These are phyloP conservation scores for Sicyos baderoa DNA, from an alignment of 306 rosid genomes.

Conservation along the genomic window DNA sequence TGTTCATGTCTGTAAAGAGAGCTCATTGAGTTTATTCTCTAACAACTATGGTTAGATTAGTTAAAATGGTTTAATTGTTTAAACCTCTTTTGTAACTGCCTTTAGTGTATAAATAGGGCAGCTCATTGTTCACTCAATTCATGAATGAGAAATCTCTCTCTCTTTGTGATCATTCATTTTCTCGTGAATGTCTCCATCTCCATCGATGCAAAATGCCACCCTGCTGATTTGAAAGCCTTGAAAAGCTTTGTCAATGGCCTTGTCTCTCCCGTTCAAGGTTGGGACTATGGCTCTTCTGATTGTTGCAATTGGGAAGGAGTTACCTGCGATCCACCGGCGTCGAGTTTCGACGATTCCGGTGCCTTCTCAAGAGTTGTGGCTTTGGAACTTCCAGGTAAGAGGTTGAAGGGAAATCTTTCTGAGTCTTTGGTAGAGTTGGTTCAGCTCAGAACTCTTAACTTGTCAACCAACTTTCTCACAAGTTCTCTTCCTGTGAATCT, in stretches of 20 bases:
- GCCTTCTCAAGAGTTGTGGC: slow-evolving; percentile 31
- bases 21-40: too few relatives aligned
- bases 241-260: background rate
- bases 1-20: too few relatives aligned
- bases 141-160: too few relatives aligned
- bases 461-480: slow-evolving; percentile 33
- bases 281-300: slow-evolving; percentile 19
- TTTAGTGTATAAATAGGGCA: too few relatives aligned
- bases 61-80: too few relatives aligned
- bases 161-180: too few relatives aligned
- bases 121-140: too few relatives aligned
- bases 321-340: slow-evolving; percentile 18
- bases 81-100: too few relatives aligned
- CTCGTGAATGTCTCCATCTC: too few relatives aligned
- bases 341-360: background rate
- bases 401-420: slow-evolving; percentile 27
- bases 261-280: background rate
- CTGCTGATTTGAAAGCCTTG: slow-evolving; percentile 13
- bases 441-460: slow-evolving; percentile 35
- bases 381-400: slow-evolving; percentile 27
- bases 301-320: slow-evolving; percentile 41
- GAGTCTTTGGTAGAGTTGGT: slow-evolving; percentile 29
- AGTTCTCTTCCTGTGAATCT: slow-evolving; percentile 26
- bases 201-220: slow-evolving; percentile 1
- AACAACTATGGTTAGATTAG: too few relatives aligned